Evolutionary conservation across 2,329 filamentous ascomycete genomes (phyloP).

Genomic region (Stemphylium beticola): DNA sequence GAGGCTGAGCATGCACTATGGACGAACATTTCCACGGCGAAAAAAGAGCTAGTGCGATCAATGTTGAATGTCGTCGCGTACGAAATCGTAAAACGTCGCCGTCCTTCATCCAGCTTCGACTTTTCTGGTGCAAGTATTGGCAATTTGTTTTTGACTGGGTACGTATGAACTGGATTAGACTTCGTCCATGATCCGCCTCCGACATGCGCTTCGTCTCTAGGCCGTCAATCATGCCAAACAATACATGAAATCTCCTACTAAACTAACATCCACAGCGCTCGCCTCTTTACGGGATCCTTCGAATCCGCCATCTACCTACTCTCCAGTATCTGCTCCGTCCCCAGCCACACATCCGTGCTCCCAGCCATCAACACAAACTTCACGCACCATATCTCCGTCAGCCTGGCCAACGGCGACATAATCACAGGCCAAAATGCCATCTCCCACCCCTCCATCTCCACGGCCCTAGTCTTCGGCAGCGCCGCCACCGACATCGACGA

Average conservation of each 20-base stretch:
- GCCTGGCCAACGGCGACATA: slow-evolving; percentile 73
- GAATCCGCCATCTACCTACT: slow-evolving; percentile 92
- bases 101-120: slow-evolving; percentile 57
- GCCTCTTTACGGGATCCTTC: slow-evolving; percentile 90
- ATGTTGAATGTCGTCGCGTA: slow-evolving; percentile 58
- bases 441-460: slow-evolving; percentile 40
- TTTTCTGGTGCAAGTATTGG: slow-evolving; percentile 59
- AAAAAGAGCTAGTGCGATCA: slow-evolving; percentile 59
- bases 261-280: slow-evolving; percentile 62
- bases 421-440: slow-evolving; percentile 85
- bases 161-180: slow-evolving; percentile 31
- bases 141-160: slow-evolving; percentile 59
- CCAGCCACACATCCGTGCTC: slow-evolving; percentile 76
- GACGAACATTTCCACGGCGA: slow-evolving; percentile 59
- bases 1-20: slow-evolving; percentile 82
- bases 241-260: not conserved
- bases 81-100: slow-evolving; percentile 56
- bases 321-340: slow-evolving; percentile 84
- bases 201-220: not conserved
- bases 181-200: not conserved
- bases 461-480: slow-evolving; percentile 32
- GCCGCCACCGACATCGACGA: slow-evolving; percentile 43
- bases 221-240: not conserved
- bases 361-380: slow-evolving; percentile 96
- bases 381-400: slow-evolving; percentile 90